Evolutionary conservation across 2,329 filamentous ascomycete species (phyloP), one percentile per base, ranked within the genome.

Genomic region (Waltergamsia citrina): DNA sequence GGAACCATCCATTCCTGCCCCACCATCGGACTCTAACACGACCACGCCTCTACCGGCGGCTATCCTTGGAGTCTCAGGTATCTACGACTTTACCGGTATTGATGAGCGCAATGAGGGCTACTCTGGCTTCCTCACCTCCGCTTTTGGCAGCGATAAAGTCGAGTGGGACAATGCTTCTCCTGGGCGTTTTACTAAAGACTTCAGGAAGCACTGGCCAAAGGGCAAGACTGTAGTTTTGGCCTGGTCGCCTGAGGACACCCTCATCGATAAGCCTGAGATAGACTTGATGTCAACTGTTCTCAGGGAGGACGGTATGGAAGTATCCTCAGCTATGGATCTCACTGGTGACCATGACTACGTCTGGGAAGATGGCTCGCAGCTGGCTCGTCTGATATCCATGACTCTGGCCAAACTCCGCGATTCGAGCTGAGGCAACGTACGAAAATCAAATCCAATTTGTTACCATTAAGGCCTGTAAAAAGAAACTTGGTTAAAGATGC

Each of bases 1-100:
- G 65, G 57, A 58, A 29, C 47, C 56, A 25, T 41, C 42, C 12
- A 46, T 57, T 32, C 19, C 40, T 57, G 14, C 45, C 38, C 37
- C 36, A 33, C n/a, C 23, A 16, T 5, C 8, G 4, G 17, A 12
- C 38, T 36, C 32, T 36, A 31, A 32, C 43, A 28, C 18, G 38
- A 53, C 7, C 60, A n/a, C n/a, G 4, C 54, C 51, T 6, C 48
- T 62, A 14, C 75, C 75, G 0, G 47, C 57, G 3, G 71, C 67
- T 4, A 54, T 83, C n/a, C 49, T 83, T 5, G 69, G 76, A 22
- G 54, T 82, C 15, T 71, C 71, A 36, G 81, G 81, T 1, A 73
- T 86, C 16, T 85, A 84, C 52, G 72, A 81, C 46, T 53, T 86
- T 8, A 62, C 62, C 7, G 65, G 64, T 0, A 53, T 85, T 15